phyloP scores from a whole-genome alignment of 2,329 filamentous ascomycete genomes.

The Paecilomyces variotii region DNA sequence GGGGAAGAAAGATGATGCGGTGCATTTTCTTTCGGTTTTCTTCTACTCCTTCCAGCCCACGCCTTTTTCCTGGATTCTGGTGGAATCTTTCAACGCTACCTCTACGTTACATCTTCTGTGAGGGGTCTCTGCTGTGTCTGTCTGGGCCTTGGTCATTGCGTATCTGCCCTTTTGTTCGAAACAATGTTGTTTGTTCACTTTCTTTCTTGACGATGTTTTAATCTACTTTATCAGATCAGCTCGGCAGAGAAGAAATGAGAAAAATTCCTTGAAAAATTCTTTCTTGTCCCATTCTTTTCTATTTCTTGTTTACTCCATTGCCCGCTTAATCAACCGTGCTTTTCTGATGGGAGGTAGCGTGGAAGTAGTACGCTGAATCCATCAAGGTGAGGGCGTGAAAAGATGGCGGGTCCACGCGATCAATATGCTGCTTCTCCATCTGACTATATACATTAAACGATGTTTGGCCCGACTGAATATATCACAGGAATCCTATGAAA shows the following conservation, averaged over 20 bases:
- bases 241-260: background rate
- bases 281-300: constrained; percentile 1
- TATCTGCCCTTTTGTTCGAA: constrained; percentile 1
- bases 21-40: background rate
- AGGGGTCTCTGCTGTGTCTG: background rate
- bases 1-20: background rate
- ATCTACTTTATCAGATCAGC: background rate
- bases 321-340: background rate
- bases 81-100: background rate
- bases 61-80: background rate
- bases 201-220: constrained; percentile 2
- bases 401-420: too few relatives aligned
- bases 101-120: background rate
- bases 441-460: background rate
- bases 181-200: background rate
- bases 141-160: background rate
- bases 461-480: background rate
- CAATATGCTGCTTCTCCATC: too few relatives aligned
- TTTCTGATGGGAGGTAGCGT: background rate
- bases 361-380: background rate
- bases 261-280: constrained; percentile 1
- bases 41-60: background rate
- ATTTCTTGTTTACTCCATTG: constrained; percentile 5
- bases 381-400: too few relatives aligned
- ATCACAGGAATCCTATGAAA: background rate